phyloP scores from a whole-genome alignment of 805 yeast genomes.

The Metschnikowia rubicola region DNA sequence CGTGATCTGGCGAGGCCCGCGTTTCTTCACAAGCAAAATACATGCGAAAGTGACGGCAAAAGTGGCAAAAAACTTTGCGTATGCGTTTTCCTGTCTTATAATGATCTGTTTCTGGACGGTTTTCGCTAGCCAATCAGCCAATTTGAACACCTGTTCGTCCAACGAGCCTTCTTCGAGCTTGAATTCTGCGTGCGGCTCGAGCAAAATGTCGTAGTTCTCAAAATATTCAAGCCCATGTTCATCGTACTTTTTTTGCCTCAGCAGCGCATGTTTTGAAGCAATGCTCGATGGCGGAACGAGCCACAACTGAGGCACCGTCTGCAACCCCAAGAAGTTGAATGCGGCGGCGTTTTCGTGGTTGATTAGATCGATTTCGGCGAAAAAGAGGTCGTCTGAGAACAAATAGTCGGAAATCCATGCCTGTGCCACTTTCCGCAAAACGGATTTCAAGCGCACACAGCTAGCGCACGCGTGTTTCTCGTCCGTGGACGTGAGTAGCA shows the following conservation, averaged over 20 bases:
- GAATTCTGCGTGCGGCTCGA: conserved; percentile 32
- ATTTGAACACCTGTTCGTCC: conserved; percentile 40
- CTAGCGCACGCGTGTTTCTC: conserved; percentile 43
- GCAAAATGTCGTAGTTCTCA: conserved; percentile 19
- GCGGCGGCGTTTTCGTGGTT: conserved; percentile 38
- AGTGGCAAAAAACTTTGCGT: conserved; percentile 40
- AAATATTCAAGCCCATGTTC: conserved; percentile 20
- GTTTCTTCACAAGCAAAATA: conserved; percentile 49
- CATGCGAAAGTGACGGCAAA: conserved; percentile 43
- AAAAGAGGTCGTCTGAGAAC: conserved; percentile 37
- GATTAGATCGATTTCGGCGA: conserved; percentile 50
- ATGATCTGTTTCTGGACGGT: conserved; percentile 42
- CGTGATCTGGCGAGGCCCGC: conserved; percentile 30
- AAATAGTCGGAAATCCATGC: conserved; percentile 46
- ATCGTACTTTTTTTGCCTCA: conserved; percentile 16
- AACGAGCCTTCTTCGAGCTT: conserved; percentile 34
- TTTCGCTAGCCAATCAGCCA: conserved; percentile 53
- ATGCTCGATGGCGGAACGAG: conserved; percentile 50
- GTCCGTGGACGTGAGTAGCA: conserved; percentile 50
- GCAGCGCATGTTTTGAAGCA: conserved; percentile 12
- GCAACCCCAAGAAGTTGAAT: conserved; percentile 41
- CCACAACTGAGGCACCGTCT: conserved; percentile 65
- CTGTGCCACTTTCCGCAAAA: conserved; percentile 38
- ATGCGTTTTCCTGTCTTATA: conserved; percentile 40
- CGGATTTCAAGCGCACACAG: conserved; percentile 45